Percentiles rank a stretch among this genome's conserved stretches.
Evolutionary conservation across 352 stramenopile species (phyloP).

Genomic region (Globisporangium nunn): DNA sequence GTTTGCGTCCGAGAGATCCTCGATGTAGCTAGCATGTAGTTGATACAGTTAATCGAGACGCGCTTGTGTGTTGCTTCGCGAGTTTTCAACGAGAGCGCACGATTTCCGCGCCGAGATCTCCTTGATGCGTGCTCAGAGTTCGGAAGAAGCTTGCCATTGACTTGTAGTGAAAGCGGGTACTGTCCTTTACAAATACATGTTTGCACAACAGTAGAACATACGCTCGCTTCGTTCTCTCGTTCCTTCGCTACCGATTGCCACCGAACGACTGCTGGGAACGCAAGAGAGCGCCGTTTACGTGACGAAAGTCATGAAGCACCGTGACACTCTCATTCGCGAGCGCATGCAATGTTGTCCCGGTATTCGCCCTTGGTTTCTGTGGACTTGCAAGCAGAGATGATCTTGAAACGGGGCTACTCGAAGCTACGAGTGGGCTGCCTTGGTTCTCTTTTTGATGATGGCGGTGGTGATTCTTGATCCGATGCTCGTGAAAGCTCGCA

Average conservation of each 20-base stretch:
- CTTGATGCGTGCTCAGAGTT: too few species aligned
- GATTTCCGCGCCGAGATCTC: too few species aligned
- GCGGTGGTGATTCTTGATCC: constrained; percentile 17
- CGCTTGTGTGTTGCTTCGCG: neutral
- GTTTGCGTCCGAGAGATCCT: neutral
- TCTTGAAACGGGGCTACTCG: neutral
- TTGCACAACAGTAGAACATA: too few species aligned
- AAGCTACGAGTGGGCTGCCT: too few species aligned
- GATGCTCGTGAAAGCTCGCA: constrained; percentile 29
- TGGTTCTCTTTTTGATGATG: neutral
- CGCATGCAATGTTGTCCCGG: neutral
- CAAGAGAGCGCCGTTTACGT: constrained; percentile 30
- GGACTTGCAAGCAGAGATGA: neutral
- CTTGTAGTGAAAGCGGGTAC: too few species aligned
- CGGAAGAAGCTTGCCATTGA: too few species aligned
- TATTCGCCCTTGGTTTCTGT: neutral
- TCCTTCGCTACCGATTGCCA: neutral
- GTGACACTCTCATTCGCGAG: constrained; percentile 18
- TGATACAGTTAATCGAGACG: neutral
- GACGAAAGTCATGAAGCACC: constrained; percentile 45
- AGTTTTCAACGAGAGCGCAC: too few species aligned
- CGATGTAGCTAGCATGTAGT: neutral
- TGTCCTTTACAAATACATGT: too few species aligned
- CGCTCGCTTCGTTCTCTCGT: neutral
- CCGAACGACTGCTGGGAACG: constrained; percentile 26